Base-by-base conservation (phyloP, 1,139 yeast species). In the Yamadazyma blattariae region DNA sequence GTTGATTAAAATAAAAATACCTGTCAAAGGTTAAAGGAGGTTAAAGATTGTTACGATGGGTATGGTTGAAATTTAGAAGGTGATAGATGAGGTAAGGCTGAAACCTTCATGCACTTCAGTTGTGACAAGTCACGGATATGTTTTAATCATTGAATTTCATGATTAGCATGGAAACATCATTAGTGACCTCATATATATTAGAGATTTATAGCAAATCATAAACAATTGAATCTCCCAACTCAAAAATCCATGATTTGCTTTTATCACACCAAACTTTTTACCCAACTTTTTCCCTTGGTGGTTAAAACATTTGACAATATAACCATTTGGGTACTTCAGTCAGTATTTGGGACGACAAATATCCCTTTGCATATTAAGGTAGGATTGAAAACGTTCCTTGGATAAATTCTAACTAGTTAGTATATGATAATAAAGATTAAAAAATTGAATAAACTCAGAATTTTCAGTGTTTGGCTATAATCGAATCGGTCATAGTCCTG, bases 401-500 rank as follows among this genome's bases (percentile, higher is more conserved):
- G n/a, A n/a, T n/a, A n/a, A n/a, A 7, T 16, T 18, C 28, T 35
- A 34, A 30, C 23, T 25, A 27, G 48, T 46, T 44, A 42, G 36
- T 43, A 40, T 36, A 29, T 37, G 38, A 38, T 37, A 37, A 5
- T 17, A 5, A 17, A 36, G 36, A 30, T 14, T 4, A 29, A 13
- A 3, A 8, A 24, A 25, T 4, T 18, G 11, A 13, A 30, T 29
- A 18, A 29, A 25, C 44, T 69, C 76, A 70, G 76, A 68, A 69
- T 69, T 70, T 70, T 70, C 75, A 70, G 75, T 70, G 74, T 68
- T 69, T 68, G 72, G 73, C 71, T 57, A 51, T 50, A 49, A 67
- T 70, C 75, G 75, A 68, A 62, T 70, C 76, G 75, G 74, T 70
- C 75, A 70, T 67, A 46, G 74, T 67, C 75, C 75, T 69, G 75